Conservation (phyloP, 805 yeast genomes). For the Wickerhamomyces chaumierensis region DNA sequence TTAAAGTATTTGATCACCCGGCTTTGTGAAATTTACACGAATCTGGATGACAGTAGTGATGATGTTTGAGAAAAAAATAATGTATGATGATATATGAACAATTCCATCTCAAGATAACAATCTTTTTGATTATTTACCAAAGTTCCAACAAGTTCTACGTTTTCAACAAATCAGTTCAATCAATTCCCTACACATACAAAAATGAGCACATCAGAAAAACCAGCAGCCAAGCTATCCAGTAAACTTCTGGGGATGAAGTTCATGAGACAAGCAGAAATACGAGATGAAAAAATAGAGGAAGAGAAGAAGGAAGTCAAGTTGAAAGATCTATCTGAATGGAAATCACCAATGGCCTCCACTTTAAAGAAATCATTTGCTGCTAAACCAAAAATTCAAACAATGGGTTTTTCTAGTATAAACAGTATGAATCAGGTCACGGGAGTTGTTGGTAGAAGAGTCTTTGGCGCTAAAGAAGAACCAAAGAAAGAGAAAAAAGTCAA, state of each 20-base stretch:
- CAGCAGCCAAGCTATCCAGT: conserved; percentile 33
- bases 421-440: conserved; percentile 11
- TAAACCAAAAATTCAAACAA: conserved; percentile 22
- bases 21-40: too few relatives aligned
- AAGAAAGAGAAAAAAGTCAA: conserved; percentile 8
- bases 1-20: too few relatives aligned
- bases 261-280: conserved; percentile 36
- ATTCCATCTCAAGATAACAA: too few relatives aligned
- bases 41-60: too few relatives aligned
- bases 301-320: conserved; percentile 26
- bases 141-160: neutral
- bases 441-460: conserved; percentile 19
- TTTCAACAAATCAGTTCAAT: neutral
- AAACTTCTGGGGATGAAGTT: conserved; percentile 81
- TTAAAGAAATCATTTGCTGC: conserved; percentile 19
- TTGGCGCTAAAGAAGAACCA: conserved; percentile 13
- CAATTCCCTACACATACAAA: neutral
- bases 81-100: too few relatives aligned
- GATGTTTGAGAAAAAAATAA: too few relatives aligned
- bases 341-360: conserved; percentile 14
- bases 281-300: conserved; percentile 21
- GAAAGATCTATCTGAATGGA: conserved; percentile 29
- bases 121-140: neutral
- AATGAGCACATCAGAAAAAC: conserved; percentile 5
- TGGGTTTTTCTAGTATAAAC: conserved; percentile 32